phyloP scores from a whole-genome alignment of 73 alveolate species.

The Paramecium biaurelia region DNA sequence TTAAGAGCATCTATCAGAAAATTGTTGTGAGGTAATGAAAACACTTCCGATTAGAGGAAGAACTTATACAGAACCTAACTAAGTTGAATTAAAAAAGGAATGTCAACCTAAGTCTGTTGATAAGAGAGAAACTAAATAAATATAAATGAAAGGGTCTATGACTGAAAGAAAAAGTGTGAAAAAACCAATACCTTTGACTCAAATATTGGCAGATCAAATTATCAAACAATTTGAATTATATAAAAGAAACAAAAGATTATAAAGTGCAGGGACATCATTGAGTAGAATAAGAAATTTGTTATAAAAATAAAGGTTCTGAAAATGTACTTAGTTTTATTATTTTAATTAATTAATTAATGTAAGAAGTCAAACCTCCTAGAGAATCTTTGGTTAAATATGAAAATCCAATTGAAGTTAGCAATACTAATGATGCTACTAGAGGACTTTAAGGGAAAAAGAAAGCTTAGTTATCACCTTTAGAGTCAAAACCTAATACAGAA shows the following conservation, averaged over 20 bases:
- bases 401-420: constrained; percentile 69
- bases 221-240: neutral
- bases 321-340: too few species aligned
- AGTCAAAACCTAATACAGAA: constrained; percentile 86
- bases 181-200: neutral
- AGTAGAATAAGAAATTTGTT: too few species aligned
- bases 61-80: too few species aligned
- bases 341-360: neutral
- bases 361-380: constrained; percentile 65
- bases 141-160: neutral
- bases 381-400: constrained; percentile 82
- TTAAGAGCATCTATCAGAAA: neutral
- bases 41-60: neutral
- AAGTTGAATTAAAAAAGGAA: too few species aligned
- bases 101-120: too few species aligned
- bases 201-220: neutral
- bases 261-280: too few species aligned
- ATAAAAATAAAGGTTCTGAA: too few species aligned
- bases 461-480: constrained; percentile 88
- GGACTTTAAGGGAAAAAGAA: constrained; percentile 65
- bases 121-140: neutral
- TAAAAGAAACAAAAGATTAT: too few species aligned
- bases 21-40: neutral
- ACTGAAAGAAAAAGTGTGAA: neutral
- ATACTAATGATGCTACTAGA: neutral